Percentiles rank a stretch among this genome's conserved stretches.
These are phyloP conservation scores for Manihot esculenta DNA, from an alignment of 441 rosid genomes.

Conservation along the genomic window DNA sequence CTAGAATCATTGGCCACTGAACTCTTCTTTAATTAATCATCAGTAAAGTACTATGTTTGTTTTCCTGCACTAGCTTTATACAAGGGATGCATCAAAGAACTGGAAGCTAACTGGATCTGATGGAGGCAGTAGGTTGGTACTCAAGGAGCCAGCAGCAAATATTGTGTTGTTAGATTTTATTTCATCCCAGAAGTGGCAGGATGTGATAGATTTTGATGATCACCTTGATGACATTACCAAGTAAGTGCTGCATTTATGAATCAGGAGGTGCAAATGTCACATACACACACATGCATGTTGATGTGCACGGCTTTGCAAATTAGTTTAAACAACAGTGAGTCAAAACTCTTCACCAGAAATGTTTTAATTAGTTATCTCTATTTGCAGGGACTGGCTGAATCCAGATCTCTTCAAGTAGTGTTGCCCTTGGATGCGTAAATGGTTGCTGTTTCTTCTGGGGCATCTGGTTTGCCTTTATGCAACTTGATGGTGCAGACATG, in stretches of 20 bases:
- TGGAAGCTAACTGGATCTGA: constrained; percentile 76
- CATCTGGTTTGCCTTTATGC: not conserved
- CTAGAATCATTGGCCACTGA: not conserved
- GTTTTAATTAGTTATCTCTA: not conserved
- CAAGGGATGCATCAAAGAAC: constrained; percentile 81
- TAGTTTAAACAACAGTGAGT: not conserved
- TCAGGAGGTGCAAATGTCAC: not conserved
- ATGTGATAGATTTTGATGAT: constrained; percentile 82
- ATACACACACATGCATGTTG: not conserved
- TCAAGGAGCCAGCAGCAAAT: constrained; percentile 88
- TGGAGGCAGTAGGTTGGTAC: constrained; percentile 58
- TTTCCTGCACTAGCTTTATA: constrained; percentile 54
- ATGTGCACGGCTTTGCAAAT: not conserved
- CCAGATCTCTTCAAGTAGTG: constrained; percentile 77
- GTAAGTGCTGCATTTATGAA: constrained; percentile 40
- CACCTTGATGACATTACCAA: constrained; percentile 89
- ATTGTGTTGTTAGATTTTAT: constrained; percentile 65
- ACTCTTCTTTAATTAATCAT: not conserved
- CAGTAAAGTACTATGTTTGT: constrained; percentile 13
- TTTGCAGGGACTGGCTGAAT: constrained; percentile 91
- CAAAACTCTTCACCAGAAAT: not conserved
- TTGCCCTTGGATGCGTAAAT: not conserved
- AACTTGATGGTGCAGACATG: not conserved
- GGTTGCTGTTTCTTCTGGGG: not conserved
- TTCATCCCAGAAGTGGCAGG: constrained; percentile 76